Percentiles rank a stretch among this genome's conserved stretches.
Conservation (phyloP, 441 rosid species). For the Omphalea diandra region DNA sequence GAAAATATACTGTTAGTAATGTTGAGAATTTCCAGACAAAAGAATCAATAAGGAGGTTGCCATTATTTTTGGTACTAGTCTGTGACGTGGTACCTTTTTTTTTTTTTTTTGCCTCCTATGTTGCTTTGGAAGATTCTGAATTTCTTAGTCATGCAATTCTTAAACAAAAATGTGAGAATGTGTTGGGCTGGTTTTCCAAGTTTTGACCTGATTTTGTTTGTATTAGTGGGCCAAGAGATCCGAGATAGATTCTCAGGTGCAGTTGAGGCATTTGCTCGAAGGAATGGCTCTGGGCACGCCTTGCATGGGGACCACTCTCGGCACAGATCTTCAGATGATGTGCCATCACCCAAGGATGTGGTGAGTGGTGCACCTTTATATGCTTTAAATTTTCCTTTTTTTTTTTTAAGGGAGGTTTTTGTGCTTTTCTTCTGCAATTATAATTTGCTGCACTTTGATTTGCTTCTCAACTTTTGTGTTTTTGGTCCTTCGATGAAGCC, state of each 20-base stretch:
- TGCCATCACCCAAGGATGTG: slow-evolving; percentile 45
- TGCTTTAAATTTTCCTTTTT: neutral
- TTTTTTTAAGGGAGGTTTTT: neutral
- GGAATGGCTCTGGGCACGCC: slow-evolving; percentile 51
- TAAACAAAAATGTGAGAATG: neutral
- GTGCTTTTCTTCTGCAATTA: neutral
- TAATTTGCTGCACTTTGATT: neutral
- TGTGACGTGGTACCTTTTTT: neutral
- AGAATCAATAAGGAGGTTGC: neutral
- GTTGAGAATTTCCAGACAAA: neutral
- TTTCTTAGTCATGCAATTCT: slow-evolving; percentile 1
- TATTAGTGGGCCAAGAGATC: slow-evolving; percentile 60
- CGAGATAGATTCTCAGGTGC: slow-evolving; percentile 86
- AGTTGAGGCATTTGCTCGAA: slow-evolving; percentile 77
- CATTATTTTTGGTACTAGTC: neutral
- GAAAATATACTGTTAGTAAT: neutral
- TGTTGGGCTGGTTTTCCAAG: neutral
- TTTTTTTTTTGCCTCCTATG: neutral
- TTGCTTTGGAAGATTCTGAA: neutral
- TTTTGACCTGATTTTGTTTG: slow-evolving; percentile 9
- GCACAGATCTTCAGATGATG: slow-evolving; percentile 59
- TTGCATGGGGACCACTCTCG: slow-evolving; percentile 44
- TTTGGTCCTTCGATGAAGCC: too few species aligned
- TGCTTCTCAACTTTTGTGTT: neutral
- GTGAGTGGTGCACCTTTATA: slow-evolving; percentile 33